Evolutionary conservation across 345 rosid genomes (phyloP).

Genomic region (Citrus inodora): DNA sequence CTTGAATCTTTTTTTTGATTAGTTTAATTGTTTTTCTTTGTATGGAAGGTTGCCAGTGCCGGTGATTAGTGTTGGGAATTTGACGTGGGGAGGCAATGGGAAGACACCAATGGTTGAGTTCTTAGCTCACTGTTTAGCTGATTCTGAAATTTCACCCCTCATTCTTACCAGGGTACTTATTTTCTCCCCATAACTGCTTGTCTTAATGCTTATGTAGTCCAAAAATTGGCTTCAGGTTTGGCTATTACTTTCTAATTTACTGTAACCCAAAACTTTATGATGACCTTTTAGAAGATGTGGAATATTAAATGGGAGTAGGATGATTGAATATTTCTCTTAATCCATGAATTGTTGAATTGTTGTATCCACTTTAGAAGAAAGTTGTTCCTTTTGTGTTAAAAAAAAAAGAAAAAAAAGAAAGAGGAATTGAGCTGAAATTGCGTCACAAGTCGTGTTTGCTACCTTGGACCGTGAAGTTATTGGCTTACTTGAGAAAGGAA

Average conservation of each 20-base stretch:
- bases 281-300: background rate
- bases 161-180: slow-evolving; percentile 66
- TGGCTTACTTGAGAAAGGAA: background rate
- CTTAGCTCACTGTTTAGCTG: slow-evolving; percentile 44
- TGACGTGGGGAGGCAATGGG: slow-evolving; percentile 94
- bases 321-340: background rate
- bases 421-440: background rate
- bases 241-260: background rate
- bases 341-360: background rate
- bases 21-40: background rate
- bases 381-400: background rate
- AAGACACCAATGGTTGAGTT: slow-evolving; percentile 94
- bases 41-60: slow-evolving; percentile 68
- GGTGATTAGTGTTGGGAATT: slow-evolving; percentile 84
- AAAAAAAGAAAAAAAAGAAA: too few species aligned
- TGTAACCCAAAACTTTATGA: background rate
- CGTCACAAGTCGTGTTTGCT: background rate
- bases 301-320: background rate
- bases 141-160: slow-evolving; percentile 63
- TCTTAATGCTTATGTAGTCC: background rate
- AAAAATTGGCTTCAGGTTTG: background rate
- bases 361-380: background rate
- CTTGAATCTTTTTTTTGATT: background rate
- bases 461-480: background rate
- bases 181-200: background rate